Conservation (phyloP, 768 basidiomycete species). For the Crucibulum laeve region DNA sequence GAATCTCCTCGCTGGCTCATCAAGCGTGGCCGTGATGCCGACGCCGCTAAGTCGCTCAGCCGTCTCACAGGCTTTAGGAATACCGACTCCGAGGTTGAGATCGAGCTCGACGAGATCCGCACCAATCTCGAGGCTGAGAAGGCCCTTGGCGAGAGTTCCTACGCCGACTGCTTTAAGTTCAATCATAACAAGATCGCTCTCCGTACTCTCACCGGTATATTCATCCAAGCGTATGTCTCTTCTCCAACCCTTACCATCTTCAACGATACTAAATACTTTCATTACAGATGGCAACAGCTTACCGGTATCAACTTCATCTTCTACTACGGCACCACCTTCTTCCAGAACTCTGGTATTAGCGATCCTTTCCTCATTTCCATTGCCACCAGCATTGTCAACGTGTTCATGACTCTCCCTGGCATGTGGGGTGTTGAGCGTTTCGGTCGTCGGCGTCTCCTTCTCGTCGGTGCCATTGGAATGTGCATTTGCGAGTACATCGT, state of each 20-base stretch:
- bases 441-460: conserved; percentile 74
- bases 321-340: conserved; percentile 66
- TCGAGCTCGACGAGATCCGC: conserved; percentile 40
- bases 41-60: conserved; percentile 52
- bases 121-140: conserved; percentile 60
- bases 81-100: conserved; percentile 47
- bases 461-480: conserved; percentile 80
- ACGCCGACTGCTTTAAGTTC: conserved; percentile 50
- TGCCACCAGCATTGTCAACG: conserved; percentile 52
- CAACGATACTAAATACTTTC: conserved; percentile 38
- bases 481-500: conserved; percentile 79
- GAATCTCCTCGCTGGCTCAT: conserved; percentile 65
- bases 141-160: conserved; percentile 51
- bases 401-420: conserved; percentile 70
- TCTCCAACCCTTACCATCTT: background rate
- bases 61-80: conserved; percentile 54
- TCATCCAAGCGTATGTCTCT: conserved; percentile 13
- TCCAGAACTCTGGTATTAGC: conserved; percentile 47
- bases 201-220: conserved; percentile 75
- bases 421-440: conserved; percentile 76
- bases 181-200: conserved; percentile 57
- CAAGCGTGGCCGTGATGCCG: conserved; percentile 54
- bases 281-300: conserved; percentile 47
- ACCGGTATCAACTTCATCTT: conserved; percentile 70
- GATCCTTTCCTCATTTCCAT: conserved; percentile 52